A percentile compares a stretch with the other conserved stretches of the same genome.
These are phyloP conservation scores for Penicillium capsulatum DNA, from an alignment of 2,329 filamentous ascomycete genomes.

Conservation along the genomic window DNA sequence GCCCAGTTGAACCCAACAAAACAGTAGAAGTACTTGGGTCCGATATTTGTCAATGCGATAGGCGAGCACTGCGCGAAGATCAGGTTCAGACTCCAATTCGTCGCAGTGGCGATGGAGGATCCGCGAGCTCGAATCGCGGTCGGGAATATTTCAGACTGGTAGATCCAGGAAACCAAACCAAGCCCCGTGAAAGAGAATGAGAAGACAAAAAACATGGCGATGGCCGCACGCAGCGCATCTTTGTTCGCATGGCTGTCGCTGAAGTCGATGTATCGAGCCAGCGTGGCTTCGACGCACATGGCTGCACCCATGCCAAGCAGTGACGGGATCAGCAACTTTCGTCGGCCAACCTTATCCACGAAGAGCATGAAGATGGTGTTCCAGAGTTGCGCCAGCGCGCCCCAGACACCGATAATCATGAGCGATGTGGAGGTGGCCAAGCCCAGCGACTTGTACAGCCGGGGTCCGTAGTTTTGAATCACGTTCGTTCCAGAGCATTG, in stretches of 20 bases:
- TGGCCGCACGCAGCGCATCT: constrained; percentile 42
- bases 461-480: constrained; percentile 44
- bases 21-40: constrained; percentile 50
- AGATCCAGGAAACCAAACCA: constrained; percentile 47
- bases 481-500: constrained; percentile 49
- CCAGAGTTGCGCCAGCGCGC: constrained; percentile 48
- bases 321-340: constrained; percentile 48
- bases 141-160: constrained; percentile 47
- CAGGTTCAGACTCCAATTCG: constrained; percentile 46
- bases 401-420: constrained; percentile 51
- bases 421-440: constrained; percentile 45
- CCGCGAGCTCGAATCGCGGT: constrained; percentile 42
- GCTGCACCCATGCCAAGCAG: constrained; percentile 42
- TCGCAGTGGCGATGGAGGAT: constrained; percentile 44
- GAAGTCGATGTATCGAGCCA: constrained; percentile 37
- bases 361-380: constrained; percentile 46
- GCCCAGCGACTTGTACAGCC: constrained; percentile 45
- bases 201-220: constrained; percentile 49
- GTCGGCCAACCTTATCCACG: constrained; percentile 47
- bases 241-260: constrained; percentile 25
- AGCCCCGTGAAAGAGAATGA: constrained; percentile 44
- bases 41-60: constrained; percentile 40
- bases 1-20: constrained; percentile 50
- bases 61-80: constrained; percentile 51
- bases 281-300: constrained; percentile 41